These are phyloP conservation scores for Escovopsis sp. DNA, from an alignment of 2,329 filamentous ascomycete genomes.

Conservation along the genomic window DNA sequence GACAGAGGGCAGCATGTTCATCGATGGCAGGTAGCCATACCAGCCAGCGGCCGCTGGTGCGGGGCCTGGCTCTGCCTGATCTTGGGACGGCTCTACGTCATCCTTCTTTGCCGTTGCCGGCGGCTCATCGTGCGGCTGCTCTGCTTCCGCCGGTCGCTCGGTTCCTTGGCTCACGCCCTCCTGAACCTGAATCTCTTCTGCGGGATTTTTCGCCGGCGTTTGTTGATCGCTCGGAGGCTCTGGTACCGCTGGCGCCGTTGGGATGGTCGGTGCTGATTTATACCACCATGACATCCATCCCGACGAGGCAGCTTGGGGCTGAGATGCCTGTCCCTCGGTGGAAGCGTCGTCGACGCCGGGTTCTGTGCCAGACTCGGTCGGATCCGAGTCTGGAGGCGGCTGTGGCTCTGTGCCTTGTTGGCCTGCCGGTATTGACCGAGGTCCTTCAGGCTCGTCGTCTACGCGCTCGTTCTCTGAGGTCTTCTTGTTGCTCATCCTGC, in stretches of 20 bases:
- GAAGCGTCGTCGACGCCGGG: neutral
- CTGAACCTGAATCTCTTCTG: no score
- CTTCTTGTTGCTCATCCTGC: neutral
- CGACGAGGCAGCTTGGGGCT: slow-evolving; percentile 20
- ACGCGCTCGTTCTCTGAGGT: neutral
- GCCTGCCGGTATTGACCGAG: no score
- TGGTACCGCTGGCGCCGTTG: slow-evolving; percentile 3
- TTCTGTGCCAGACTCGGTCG: neutral
- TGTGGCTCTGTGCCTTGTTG: neutral
- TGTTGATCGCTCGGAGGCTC: neutral
- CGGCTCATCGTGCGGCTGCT: slow-evolving; percentile 3
- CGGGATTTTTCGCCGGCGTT: no score
- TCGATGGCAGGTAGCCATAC: slow-evolving; percentile 17
- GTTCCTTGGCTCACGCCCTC: neutral
- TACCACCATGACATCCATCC: slow-evolving; percentile 43
- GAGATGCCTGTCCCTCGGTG: neutral
- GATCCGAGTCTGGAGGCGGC: neutral
- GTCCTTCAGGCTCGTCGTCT: neutral
- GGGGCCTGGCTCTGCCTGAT: slow-evolving; percentile 7
- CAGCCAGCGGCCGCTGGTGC: slow-evolving; percentile 18
- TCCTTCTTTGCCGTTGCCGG: neutral
- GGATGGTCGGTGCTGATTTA: slow-evolving; percentile 14
- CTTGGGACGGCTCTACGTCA: slow-evolving; percentile 2
- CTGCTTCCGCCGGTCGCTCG: slow-evolving; percentile 1
- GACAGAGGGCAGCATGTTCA: no score